Evolutionary conservation across 208 protist genomes (phyloP), one percentile per base, ranked within the genome.

Genomic region (Trypanosoma platydactyli): DNA sequence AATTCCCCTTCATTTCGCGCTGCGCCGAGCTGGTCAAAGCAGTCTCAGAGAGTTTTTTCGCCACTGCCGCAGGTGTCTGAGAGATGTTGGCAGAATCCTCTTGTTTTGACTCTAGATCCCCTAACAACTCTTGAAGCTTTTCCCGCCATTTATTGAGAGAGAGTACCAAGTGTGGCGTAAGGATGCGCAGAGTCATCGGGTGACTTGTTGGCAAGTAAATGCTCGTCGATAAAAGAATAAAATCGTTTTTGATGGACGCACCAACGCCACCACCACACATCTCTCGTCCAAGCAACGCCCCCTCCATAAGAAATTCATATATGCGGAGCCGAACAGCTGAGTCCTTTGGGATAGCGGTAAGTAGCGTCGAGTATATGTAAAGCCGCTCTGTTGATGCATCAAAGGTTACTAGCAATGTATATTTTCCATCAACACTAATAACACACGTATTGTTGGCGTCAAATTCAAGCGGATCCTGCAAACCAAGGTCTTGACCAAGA

Each of bases 231-330:
- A 94, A 67, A 38, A 94, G 65, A 49, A 90, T 73, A 64, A 87
- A 89, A 61, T 87, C 80, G 50, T 89, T 74, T 41, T 87, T 79
- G 27, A 91, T 9, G 12, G 88, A 91, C 4, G 81, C 76, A 9
- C 84, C 79, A 35, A 91, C 74, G 50, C 84, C 84, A 40, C 88
- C 87, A 44, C 84, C 84, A 63, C 76, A 79, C 80, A 86, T 87
- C 20, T 89, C 80, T 12, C 88, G 71, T 5, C 88, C 88, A 0
- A 90, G 75, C 42, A 91, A 60, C 1, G 80, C 69, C n/a, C 75
- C 82, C 59, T 94, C 88, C 16, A 94, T 72, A 0, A 94, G 74
- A 52, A 83, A 81, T 60, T 90, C 82, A 62, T 89, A 94, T 13
- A 94, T 57, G 25, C 61, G 48, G 45, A 91, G 64, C 30, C 72